Evolutionary conservation across 306 rosid genomes (phyloP).

Genomic region (Ceratonia siliqua): DNA sequence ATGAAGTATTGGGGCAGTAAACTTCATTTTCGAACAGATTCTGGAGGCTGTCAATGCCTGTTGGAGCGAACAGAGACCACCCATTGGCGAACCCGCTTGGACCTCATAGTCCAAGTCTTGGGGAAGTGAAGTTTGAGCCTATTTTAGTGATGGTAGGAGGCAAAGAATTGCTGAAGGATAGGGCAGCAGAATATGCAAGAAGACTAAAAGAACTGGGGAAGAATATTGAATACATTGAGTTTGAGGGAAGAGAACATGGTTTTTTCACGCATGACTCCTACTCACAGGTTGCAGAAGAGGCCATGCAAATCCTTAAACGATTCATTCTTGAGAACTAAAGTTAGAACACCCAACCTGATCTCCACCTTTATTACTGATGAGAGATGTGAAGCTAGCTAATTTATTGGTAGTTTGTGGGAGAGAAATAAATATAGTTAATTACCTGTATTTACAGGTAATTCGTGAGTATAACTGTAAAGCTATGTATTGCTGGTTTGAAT

Average conservation of each 20-base stretch:
- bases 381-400: no score
- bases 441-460: no score
- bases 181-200: constrained; percentile 59
- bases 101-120: constrained; percentile 49
- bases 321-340: constrained; percentile 56
- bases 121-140: constrained; percentile 53
- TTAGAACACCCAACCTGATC: no score
- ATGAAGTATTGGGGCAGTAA: no score
- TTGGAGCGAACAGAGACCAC: constrained; percentile 76
- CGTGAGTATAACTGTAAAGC: no score
- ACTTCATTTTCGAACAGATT: constrained; percentile 50
- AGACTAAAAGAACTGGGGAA: constrained; percentile 57
- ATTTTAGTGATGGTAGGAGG: constrained; percentile 73
- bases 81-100: constrained; percentile 88
- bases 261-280: constrained; percentile 70
- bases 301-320: constrained; percentile 47
- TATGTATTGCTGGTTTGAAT: not conserved
- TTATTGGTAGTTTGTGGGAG: no score
- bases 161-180: constrained; percentile 77
- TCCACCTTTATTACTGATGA: no score
- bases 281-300: constrained; percentile 50
- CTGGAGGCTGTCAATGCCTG: constrained; percentile 87
- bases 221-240: constrained; percentile 63
- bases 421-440: no score
- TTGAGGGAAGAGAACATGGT: constrained; percentile 78